Evolutionary conservation across 2,329 filamentous ascomycete genomes (phyloP), one percentile per base, ranked within the genome.

Genomic region (Grosmannia clavigera): DNA sequence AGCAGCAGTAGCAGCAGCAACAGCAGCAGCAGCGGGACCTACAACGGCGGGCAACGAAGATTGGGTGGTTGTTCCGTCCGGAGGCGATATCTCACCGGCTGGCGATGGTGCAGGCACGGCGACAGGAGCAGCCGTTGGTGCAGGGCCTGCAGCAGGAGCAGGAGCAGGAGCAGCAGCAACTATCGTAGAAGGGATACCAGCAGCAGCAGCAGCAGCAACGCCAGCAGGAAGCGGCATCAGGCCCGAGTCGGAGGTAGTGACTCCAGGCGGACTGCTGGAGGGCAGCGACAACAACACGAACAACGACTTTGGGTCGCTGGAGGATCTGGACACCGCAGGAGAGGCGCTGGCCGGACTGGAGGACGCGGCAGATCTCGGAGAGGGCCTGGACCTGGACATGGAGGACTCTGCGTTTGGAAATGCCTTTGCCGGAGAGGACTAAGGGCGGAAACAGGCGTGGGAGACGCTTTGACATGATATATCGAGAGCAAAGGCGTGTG

Each of bases 331-430:
- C 70, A 84, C 85, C 29, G 87, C 86, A 0, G 86, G 85, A 16
- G 64, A 90, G 67, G 87, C 85, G 3, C 73, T 90, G 43, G 84
- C 84, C 2, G 81, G 81, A 48, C 90, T 86, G 68, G 83, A 81
- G 51, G 80, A 81, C 19, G 52, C 81, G 81, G n/a, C 77, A 80
- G 66, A 87, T 79, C 64, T 87, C 84, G 55, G 83, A 83, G 65
- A 87, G 84, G 62, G 84, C 77, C 68, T 88, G 84, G 48, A 85
- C 79, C 70, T 85, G 74, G 86, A 86, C 64, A 81, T 90, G 76
- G 87, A 90, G 55, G 87, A 91, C 67, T 90, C 86, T 43, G 89
- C 88, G 1, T 94, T 94, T 74, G 89, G 88, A 3, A 88, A 94
- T 66, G 89, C 89, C 0, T 90, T 92, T 72, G 87, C 91, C 66